These are phyloP conservation scores for Phaeosphaeriaceae sp. DNA, from an alignment of 2,329 filamentous ascomycete genomes.

Conservation along the genomic window DNA sequence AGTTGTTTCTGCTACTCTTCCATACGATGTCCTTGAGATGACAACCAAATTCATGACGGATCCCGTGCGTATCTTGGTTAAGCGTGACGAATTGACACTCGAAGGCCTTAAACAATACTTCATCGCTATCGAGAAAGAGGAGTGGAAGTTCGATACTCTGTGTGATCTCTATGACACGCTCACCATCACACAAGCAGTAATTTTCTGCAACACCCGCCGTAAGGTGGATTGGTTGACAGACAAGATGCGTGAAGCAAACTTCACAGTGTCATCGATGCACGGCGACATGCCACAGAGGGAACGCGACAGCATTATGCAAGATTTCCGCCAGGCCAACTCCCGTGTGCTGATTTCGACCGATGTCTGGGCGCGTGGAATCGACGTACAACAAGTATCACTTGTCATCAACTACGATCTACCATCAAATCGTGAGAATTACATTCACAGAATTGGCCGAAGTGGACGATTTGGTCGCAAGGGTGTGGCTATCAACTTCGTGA, in stretches of 20 bases:
- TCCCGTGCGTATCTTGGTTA: constrained; percentile 93
- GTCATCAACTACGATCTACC: constrained; percentile 99
- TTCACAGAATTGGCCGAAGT: constrained; percentile 95
- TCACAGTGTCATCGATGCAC: constrained; percentile 98
- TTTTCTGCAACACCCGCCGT: constrained; percentile 98
- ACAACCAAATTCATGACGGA: constrained; percentile 99
- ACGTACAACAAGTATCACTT: constrained; percentile 96
- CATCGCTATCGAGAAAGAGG: constrained; percentile 98
- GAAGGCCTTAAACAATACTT: constrained; percentile 99
- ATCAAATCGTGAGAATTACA: constrained; percentile 99
- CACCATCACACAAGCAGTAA: constrained; percentile 98
- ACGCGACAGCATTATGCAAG: constrained; percentile 98
- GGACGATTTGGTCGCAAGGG: constrained; percentile 97
- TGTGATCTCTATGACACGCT: constrained; percentile 98
- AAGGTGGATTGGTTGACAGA: constrained; percentile 99
- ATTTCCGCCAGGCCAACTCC: constrained; percentile 96
- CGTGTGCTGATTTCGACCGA: constrained; percentile 97
- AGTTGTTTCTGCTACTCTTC: constrained; percentile 93
- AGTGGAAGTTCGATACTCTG: constrained; percentile 99
- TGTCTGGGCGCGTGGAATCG: constrained; percentile 97
- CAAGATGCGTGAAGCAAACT: constrained; percentile 99
- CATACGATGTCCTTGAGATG: constrained; percentile 98
- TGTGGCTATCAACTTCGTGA: constrained; percentile 99
- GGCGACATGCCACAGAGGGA: constrained; percentile 99
- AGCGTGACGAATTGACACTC: constrained; percentile 97